Evolutionary conservation across 805 yeast species (phyloP).

Genomic region (Suhomyces pyralidae): DNA sequence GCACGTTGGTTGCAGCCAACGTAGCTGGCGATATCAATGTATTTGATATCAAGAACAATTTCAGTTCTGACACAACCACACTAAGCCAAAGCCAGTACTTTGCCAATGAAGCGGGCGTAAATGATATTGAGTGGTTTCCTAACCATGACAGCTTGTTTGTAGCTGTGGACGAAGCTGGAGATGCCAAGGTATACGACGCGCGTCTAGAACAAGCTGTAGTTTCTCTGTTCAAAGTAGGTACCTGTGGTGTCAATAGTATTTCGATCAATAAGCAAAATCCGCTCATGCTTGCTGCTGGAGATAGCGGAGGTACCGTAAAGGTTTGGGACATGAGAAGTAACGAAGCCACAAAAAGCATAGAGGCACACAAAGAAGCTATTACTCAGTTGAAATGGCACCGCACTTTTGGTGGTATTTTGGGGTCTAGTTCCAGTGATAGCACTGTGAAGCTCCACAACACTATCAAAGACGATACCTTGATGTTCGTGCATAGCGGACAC

Average conservation of each 20-base stretch:
- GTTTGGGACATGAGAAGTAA: conserved; percentile 64
- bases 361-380: conserved; percentile 52
- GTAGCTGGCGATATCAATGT: conserved; percentile 61
- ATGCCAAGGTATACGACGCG: conserved; percentile 51
- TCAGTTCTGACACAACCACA: neutral
- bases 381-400: conserved; percentile 77
- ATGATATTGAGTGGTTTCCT: conserved; percentile 70
- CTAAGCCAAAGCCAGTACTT: neutral
- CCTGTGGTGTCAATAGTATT: conserved; percentile 53
- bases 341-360: conserved; percentile 12
- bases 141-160: conserved; percentile 60
- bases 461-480: conserved; percentile 22
- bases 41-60: conserved; percentile 60
- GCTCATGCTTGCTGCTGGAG: conserved; percentile 65
- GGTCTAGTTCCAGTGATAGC: conserved; percentile 63
- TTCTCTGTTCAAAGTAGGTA: conserved; percentile 3
- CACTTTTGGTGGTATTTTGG: conserved; percentile 48
- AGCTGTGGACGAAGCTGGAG: conserved; percentile 64
- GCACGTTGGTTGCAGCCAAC: conserved; percentile 57
- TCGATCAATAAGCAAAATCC: conserved; percentile 58
- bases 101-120: conserved; percentile 46
- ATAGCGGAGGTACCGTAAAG: conserved; percentile 50
- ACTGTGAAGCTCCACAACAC: conserved; percentile 63
- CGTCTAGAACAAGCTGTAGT: conserved; percentile 27
- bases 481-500: conserved; percentile 83